A percentile compares a stretch with the other conserved stretches of the same genome.
Evolutionary conservation across 2,329 filamentous ascomycete genomes (phyloP).

Genomic region (Aspergillus caelatus): DNA sequence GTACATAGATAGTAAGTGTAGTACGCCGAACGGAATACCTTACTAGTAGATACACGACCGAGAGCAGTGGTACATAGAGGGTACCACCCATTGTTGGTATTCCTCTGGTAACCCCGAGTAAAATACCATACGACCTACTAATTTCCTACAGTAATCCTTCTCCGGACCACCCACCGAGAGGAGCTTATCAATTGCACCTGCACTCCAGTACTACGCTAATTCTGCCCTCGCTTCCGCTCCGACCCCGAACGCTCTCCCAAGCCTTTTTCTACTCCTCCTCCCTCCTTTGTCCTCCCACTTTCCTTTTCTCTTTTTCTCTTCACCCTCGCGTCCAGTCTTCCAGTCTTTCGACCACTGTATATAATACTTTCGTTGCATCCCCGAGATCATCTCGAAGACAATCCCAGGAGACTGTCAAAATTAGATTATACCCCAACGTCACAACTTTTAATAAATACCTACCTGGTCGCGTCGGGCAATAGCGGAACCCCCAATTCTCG

Average conservation of each 20-base stretch:
- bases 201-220: neutral
- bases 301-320: slow-evolving; percentile 14
- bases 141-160: slow-evolving; percentile 4
- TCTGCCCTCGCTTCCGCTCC: slow-evolving; percentile 21
- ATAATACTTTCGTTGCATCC: slow-evolving; percentile 2
- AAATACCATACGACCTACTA: slow-evolving; percentile 6
- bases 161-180: neutral
- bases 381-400: neutral
- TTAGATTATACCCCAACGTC: slow-evolving; percentile 5
- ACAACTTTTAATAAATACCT: slow-evolving; percentile 12
- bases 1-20: neutral
- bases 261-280: slow-evolving; percentile 15
- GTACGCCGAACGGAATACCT: neutral
- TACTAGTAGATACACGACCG: neutral
- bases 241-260: slow-evolving; percentile 17
- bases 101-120: neutral
- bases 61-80: neutral
- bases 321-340: slow-evolving; percentile 6
- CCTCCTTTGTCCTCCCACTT: slow-evolving; percentile 17
- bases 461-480: slow-evolving; percentile 32
- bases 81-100: neutral
- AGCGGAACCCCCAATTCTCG: slow-evolving; percentile 33
- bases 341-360: slow-evolving; percentile 5
- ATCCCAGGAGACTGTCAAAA: neutral
- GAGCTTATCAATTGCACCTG: slow-evolving; percentile 17